A percentile compares a stretch with the other conserved stretches of the same genome.
phyloP scores from a whole-genome alignment of 805 yeast genomes.

The Hanseniaspora lindneri region DNA sequence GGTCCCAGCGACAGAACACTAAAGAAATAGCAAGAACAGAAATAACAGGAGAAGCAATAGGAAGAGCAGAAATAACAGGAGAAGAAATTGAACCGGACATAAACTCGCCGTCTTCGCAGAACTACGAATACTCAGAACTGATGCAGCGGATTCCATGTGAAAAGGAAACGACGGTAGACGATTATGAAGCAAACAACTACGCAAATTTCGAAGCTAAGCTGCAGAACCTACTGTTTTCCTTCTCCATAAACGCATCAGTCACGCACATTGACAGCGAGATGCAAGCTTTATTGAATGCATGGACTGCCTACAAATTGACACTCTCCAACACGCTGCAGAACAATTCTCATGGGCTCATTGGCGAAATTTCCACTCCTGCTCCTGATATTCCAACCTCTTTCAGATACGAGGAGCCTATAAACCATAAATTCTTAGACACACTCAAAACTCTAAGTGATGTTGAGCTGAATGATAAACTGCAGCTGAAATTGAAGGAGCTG shows the following conservation, averaged over 20 bases:
- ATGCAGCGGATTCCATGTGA: background rate
- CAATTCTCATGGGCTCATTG: too few relatives aligned
- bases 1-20: background rate
- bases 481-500: conserved; percentile 24
- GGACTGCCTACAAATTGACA: conserved; percentile 6
- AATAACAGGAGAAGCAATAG: too few relatives aligned
- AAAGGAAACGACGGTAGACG: background rate
- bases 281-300: background rate
- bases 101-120: background rate
- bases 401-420: background rate
- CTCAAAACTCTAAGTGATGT: conserved; percentile 22
- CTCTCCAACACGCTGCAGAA: conserved; percentile 1
- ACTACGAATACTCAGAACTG: conserved; percentile 10
- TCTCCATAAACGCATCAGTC: background rate
- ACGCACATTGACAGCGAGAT: conserved; percentile 3
- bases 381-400: background rate
- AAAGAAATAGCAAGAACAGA: background rate
- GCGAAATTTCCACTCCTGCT: conserved; percentile 2
- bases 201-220: background rate
- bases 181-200: background rate
- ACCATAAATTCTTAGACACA: conserved; percentile 12
- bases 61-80: too few relatives aligned
- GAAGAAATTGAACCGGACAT: background rate
- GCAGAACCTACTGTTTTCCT: background rate
- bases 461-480: conserved; percentile 23